Conservation (phyloP, 2,329 filamentous ascomycete species). For the Fusarium sp. region DNA sequence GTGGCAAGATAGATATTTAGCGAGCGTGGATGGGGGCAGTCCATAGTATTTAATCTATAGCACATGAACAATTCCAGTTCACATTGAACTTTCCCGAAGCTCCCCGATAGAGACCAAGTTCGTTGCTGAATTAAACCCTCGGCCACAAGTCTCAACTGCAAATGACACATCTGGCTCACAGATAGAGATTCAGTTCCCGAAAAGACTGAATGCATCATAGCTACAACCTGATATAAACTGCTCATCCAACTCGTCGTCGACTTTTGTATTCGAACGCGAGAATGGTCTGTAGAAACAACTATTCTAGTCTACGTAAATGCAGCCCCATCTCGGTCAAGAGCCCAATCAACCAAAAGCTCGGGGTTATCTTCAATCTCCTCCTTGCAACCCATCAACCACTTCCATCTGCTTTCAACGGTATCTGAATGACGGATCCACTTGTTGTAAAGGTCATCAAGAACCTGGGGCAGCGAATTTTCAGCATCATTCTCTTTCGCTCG, state of each 20-base stretch:
- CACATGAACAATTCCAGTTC: accelerated
- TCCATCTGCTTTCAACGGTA: neutral
- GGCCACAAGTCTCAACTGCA: too few species aligned
- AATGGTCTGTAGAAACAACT: accelerated
- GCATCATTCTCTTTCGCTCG: neutral
- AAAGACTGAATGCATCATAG: accelerated
- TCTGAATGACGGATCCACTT: neutral
- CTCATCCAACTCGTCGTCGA: too few species aligned
- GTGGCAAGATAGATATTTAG: too few species aligned
- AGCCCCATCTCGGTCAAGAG: neutral
- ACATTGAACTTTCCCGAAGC: accelerated
- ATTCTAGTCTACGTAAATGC: neutral
- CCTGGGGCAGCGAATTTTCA: neutral
- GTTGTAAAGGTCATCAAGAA: neutral
- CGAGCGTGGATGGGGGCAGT: too few species aligned
- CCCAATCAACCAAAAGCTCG: neutral
- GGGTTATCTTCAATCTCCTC: neutral
- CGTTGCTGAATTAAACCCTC: too few species aligned
- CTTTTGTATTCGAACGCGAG: too few species aligned
- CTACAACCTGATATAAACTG: neutral
- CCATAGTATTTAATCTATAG: too few species aligned
- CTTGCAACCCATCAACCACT: neutral
- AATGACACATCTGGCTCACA: accelerated
- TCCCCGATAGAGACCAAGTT: accelerated
- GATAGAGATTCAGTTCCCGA: neutral